Evolutionary conservation across 495 filamentous ascomycete genomes (phyloP).

Genomic region (Penicillium pancosmium): DNA sequence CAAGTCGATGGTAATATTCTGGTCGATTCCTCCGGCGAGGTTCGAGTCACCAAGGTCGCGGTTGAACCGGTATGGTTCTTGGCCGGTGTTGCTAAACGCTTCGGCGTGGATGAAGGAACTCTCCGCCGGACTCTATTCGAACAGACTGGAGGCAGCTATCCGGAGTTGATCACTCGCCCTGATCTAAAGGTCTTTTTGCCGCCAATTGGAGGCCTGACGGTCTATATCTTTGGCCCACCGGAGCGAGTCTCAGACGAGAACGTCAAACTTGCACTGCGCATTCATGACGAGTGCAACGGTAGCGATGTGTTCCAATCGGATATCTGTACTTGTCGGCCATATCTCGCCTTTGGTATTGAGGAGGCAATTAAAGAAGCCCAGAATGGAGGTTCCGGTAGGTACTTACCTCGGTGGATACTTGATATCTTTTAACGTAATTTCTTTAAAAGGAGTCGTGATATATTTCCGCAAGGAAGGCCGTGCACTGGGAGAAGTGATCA

Average conservation of each 20-base stretch:
- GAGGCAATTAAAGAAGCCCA: constrained; percentile 97
- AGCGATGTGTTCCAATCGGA: constrained; percentile 98
- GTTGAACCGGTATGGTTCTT: constrained; percentile 97
- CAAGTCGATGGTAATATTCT: constrained; percentile 91
- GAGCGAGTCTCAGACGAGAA: constrained; percentile 89
- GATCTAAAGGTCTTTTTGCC: constrained; percentile 97
- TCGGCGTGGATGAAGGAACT: constrained; percentile 90
- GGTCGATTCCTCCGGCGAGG: constrained; percentile 77
- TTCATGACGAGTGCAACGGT: constrained; percentile 98
- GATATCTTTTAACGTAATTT: neutral
- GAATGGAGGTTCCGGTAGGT: constrained; percentile 77
- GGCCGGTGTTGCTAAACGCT: constrained; percentile 91
- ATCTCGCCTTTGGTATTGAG: constrained; percentile 94
- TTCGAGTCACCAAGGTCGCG: constrained; percentile 95
- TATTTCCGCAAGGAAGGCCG: constrained; percentile 99
- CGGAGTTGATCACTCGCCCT: constrained; percentile 85
- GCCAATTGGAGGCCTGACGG: constrained; percentile 93
- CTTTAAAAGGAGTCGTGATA: constrained; percentile 70
- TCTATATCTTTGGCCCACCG: constrained; percentile 96
- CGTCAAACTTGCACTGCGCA: constrained; percentile 80
- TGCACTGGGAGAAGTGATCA: constrained; percentile 95
- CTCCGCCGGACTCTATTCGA: constrained; percentile 89
- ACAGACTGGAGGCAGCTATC: constrained; percentile 91
- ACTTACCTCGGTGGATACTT: neutral
- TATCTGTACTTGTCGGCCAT: constrained; percentile 97